Evolutionary conservation across 352 stramenopile genomes (phyloP), one percentile per base, ranked within the genome.

Genomic region (Blastocystis sp.): DNA sequence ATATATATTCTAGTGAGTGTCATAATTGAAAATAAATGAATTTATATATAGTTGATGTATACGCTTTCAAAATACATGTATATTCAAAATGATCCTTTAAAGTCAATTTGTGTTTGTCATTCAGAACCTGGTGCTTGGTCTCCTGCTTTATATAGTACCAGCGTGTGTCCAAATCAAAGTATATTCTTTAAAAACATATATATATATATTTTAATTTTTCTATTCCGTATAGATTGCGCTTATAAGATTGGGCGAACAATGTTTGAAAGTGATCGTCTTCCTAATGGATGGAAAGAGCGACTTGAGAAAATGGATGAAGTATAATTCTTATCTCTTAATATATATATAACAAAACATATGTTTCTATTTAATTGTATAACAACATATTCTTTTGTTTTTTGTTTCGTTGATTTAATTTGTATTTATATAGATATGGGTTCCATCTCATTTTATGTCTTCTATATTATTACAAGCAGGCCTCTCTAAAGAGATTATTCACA

Each of bases 241-340:
- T 41, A 87, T 80, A 64, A 73, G 54, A 74, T 93, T 4, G 83
- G 83, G 9, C 64, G 83, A 0, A 93, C 83, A 0, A 93, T 93
- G 83, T 93, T 93, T 55, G 83, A 93, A 70, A 93, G 82, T 32
- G 83, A 93, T 65, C 75, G 83, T 55, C 69, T 93, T 43, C 82
- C 83, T 4, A 72, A 65, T n/a, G 83, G 81, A 21, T 93, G 83
- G 82, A 32, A 70, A 1, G 66, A 79, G 11, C 72, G 82, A 41
- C 82, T 91, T 73, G 82, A 86, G 55, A 65, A 68, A 7, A 86
- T 93, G 79, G 76, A 92, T 67, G 81, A 92, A 72, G 62, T 68
- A 27, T n/a, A n/a, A 1, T 1, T 16, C 2, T 21, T 24, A 31
- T 24, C 24, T 24, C 16, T 6, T 6, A 21, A 31, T 21, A n/a